Evolutionary conservation across 1,284 basidiomycete species (phyloP).

Genomic region (Volvariella volvacea): DNA sequence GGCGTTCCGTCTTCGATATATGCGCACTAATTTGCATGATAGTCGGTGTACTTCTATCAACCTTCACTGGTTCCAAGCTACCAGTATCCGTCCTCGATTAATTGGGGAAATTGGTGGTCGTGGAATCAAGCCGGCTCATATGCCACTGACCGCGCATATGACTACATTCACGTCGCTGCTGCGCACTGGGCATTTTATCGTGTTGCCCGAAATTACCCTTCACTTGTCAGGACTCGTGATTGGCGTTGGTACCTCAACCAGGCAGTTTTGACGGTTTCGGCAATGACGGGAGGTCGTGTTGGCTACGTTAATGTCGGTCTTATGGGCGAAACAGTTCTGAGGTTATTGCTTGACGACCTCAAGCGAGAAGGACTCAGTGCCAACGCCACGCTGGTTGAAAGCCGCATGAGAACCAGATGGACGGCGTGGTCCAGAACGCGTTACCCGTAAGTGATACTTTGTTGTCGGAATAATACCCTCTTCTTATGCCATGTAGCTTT

Average conservation of each 20-base stretch:
- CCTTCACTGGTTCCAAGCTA: slow-evolving; percentile 39
- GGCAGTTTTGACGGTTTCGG: slow-evolving; percentile 42
- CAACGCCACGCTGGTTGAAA: slow-evolving; percentile 42
- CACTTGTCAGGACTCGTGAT: slow-evolving; percentile 34
- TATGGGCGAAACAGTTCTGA: slow-evolving; percentile 54
- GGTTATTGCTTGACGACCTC: slow-evolving; percentile 42
- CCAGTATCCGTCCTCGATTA: slow-evolving; percentile 39
- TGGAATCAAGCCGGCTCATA: slow-evolving; percentile 46
- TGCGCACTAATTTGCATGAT: slow-evolving; percentile 3
- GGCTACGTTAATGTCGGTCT: slow-evolving; percentile 43
- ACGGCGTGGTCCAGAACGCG: slow-evolving; percentile 45
- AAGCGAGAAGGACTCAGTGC: slow-evolving; percentile 44
- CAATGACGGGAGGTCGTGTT: slow-evolving; percentile 40
- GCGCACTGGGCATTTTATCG: slow-evolving; percentile 56
- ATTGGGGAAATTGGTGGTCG: slow-evolving; percentile 55
- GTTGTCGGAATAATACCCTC: too few species aligned
- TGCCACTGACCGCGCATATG: slow-evolving; percentile 48
- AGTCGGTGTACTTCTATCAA: slow-evolving; percentile 53
- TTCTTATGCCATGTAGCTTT: too few species aligned
- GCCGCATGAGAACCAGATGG: slow-evolving; percentile 40
- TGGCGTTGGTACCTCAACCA: slow-evolving; percentile 57
- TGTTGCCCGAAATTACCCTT: slow-evolving; percentile 51
- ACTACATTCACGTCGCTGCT: slow-evolving; percentile 52
- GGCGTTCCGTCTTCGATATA: neutral
- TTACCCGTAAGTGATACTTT: too few species aligned